Evolutionary conservation across 352 stramenopile genomes (phyloP).

Genomic region (Phytopythium boreale): DNA sequence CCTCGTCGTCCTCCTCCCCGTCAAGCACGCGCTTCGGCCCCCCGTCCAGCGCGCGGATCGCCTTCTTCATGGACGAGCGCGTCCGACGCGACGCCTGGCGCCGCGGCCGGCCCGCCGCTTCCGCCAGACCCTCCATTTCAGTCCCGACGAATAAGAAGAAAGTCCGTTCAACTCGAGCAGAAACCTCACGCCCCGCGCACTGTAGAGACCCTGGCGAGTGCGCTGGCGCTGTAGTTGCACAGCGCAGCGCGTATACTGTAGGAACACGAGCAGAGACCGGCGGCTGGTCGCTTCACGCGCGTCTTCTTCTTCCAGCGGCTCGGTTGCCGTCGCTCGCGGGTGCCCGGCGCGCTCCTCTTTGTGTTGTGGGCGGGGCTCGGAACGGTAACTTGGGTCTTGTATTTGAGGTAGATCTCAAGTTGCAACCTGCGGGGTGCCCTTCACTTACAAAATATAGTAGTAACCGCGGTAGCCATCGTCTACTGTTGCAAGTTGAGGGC

Average conservation of each 20-base stretch:
- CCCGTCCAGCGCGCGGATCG: constrained; percentile 12
- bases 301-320: background rate
- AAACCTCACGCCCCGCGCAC: background rate
- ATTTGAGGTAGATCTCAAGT: background rate
- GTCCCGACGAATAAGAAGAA: no score
- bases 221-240: background rate
- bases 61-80: constrained; percentile 35
- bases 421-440: background rate
- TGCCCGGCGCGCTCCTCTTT: constrained; percentile 5
- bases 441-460: background rate
- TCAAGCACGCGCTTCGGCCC: constrained; percentile 21
- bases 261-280: background rate
- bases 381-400: background rate
- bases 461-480: background rate
- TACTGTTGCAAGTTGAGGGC: background rate
- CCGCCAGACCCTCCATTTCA: constrained; percentile 7
- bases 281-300: background rate
- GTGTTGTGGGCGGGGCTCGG: constrained; percentile 1
- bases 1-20: constrained; percentile 48
- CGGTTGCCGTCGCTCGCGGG: background rate
- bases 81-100: constrained; percentile 38
- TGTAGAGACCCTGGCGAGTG: background rate
- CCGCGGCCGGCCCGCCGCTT: constrained; percentile 18
- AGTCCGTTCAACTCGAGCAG: no score
- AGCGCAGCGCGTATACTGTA: background rate